These are phyloP conservation scores for Punica granatum DNA, from an alignment of 345 rosid genomes.

Conservation along the genomic window DNA sequence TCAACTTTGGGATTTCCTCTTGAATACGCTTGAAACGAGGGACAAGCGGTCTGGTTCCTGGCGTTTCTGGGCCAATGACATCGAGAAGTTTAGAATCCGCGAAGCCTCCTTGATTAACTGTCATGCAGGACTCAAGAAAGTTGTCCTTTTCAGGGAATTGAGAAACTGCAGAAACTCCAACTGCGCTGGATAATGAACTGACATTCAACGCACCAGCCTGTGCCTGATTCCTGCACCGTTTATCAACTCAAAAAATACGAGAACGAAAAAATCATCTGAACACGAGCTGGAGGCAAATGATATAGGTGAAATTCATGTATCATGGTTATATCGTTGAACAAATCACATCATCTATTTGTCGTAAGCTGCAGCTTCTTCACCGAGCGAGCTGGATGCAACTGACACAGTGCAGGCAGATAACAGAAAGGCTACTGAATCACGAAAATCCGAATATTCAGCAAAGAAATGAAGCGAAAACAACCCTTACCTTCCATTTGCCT, in stretches of 20 bases:
- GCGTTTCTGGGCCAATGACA: slow-evolving; percentile 68
- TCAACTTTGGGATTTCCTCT: slow-evolving; percentile 32
- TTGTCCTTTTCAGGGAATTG: slow-evolving; percentile 21
- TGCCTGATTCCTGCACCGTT: slow-evolving; percentile 34
- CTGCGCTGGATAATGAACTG: slow-evolving; percentile 19
- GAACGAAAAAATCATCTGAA: neutral
- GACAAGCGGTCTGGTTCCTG: slow-evolving; percentile 45
- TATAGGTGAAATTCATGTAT: neutral
- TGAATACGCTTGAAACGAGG: slow-evolving; percentile 63
- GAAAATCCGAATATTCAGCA: neutral
- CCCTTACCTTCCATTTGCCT: slow-evolving; percentile 35
- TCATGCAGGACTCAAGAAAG: slow-evolving; percentile 15
- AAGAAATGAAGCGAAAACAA: neutral
- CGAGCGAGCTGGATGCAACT: too few species aligned
- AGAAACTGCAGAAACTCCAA: slow-evolving; percentile 10
- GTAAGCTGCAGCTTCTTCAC: neutral
- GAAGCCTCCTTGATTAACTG: slow-evolving; percentile 15
- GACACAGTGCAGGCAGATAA: neutral
- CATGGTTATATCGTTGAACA: too few species aligned
- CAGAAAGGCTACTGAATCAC: neutral
- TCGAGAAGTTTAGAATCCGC: slow-evolving; percentile 19
- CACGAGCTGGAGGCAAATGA: neutral
- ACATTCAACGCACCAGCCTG: slow-evolving; percentile 12
- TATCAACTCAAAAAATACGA: neutral
- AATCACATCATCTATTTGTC: neutral